Base-by-base conservation (phyloP, 1,284 basidiomycete genomes). In the Apiotrichum brassicae region DNA sequence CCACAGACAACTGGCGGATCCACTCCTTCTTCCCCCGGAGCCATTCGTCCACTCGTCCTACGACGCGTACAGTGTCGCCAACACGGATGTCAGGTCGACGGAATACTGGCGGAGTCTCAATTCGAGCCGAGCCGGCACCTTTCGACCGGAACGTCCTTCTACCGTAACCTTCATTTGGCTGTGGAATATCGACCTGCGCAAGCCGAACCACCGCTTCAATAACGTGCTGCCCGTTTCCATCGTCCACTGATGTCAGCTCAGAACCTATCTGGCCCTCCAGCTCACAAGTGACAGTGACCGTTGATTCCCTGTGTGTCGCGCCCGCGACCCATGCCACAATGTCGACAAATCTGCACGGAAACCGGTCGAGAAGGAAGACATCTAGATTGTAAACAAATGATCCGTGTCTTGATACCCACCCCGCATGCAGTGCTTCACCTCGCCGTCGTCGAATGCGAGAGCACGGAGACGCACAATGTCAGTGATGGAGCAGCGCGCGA, bases 291-390 rank as follows among this genome's bases (percentile, higher is more conserved):
- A 69, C 23, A 3, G 43, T 61, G 51, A 69, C 49, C 1, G 39
- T 41, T 0, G 56, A 38, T 33, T 70, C 69, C 43, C 63, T 65
- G 50, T 62, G 55, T 24, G 66, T 65, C 4, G 69, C 66, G 0
- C 66, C 70, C 0, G 62, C 65, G 2, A 69, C 66, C 63, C 64
- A 69, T 7, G 53, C 70, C 12, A 70, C 68, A 1, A 71, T 35
- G 56, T 70, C 62, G 24, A 71, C 64, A 37, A 58, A 55, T 32
- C 52, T 56, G 48, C 66, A 69, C 1, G 70, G 70, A 23, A 56
- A 66, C 39, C 51, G 43, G 47, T 63, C 49, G 20, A 70, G 55
- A 6, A 69, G 46, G 51, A 66, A 70, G 18, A 67, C 57, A 35
- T 69, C 68, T 71, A 50, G 3, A 16, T 14, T 9, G 11, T 4